phyloP scores from a whole-genome alignment of 139 green algal genomes.

The Tetradesmus lagerheimii region DNA sequence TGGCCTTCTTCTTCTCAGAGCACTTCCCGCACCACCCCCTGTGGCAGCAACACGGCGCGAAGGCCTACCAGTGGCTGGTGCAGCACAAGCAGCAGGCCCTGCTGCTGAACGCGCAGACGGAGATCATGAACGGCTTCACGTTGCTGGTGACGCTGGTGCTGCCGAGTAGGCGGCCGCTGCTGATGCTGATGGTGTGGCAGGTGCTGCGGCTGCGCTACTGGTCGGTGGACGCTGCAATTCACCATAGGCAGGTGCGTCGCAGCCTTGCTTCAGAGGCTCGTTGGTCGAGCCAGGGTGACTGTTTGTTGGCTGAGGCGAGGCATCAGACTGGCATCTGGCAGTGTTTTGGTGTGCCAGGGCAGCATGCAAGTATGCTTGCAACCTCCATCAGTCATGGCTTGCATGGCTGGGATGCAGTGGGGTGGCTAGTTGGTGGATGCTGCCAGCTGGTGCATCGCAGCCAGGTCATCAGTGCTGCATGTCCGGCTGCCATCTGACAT shows the following conservation, averaged over 20 bases:
- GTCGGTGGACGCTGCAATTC: conserved; percentile 10
- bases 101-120: conserved; percentile 21
- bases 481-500: too few relatives aligned
- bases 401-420: too few relatives aligned
- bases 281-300: too few relatives aligned
- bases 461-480: too few relatives aligned
- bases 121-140: conserved; percentile 20
- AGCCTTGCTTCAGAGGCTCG: too few relatives aligned
- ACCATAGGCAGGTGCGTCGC: conserved; percentile 18
- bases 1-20: conserved; percentile 16
- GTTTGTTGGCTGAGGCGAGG: too few relatives aligned
- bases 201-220: conserved; percentile 38
- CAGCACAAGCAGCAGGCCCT: conserved; percentile 21
- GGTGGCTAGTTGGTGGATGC: too few relatives aligned
- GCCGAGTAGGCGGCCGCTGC: not conserved
- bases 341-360: not conserved
- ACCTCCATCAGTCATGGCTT: not conserved
- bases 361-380: not conserved
- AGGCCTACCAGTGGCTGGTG: conserved; percentile 8
- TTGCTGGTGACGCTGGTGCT: not conserved
- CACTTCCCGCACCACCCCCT: conserved; percentile 6
- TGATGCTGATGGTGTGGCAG: conserved; percentile 25
- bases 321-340: too few relatives aligned
- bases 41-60: conserved; percentile 25
- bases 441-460: too few relatives aligned